phyloP scores from a whole-genome alignment of 768 basidiomycete species.

The Pleurotus eryngii region DNA sequence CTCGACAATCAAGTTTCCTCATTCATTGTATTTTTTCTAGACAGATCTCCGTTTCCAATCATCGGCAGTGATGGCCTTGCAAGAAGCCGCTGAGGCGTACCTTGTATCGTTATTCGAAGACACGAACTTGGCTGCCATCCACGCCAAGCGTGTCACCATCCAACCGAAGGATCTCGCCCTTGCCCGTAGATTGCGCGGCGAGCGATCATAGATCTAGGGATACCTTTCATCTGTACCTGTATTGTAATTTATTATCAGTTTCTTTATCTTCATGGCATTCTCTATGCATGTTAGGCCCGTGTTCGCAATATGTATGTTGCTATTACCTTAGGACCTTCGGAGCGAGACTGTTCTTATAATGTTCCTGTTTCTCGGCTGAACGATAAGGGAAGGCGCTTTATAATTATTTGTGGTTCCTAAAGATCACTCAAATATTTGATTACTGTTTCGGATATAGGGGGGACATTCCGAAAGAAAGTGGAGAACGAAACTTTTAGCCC shows the following conservation, averaged over 20 bases:
- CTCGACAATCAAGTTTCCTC: constrained; percentile 10
- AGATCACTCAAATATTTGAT: constrained; percentile 2
- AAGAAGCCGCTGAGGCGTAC: constrained; percentile 84
- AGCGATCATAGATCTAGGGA: constrained; percentile 37
- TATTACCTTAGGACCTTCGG: too few species aligned
- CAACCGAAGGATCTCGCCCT: constrained; percentile 86
- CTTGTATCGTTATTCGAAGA: constrained; percentile 79
- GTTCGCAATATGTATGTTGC: neutral
- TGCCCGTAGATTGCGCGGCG: constrained; percentile 76
- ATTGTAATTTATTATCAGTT: neutral
- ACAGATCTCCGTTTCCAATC: constrained; percentile 88
- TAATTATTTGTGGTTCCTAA: neutral
- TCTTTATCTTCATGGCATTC: neutral
- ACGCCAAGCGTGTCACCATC: constrained; percentile 82
- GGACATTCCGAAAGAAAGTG: constrained; percentile 1
- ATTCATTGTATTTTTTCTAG: constrained; percentile 26
- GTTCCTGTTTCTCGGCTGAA: too few species aligned
- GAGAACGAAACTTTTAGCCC: constrained; percentile 6
- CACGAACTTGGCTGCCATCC: constrained; percentile 82
- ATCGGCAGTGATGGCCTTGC: constrained; percentile 82
- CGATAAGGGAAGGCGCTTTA: too few species aligned
- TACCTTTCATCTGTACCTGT: neutral
- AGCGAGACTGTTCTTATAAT: too few species aligned
- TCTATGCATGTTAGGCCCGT: neutral
- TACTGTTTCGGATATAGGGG: neutral